Conservation (phyloP, 73 alveolate species). For the Paramecium bursaria region DNA sequence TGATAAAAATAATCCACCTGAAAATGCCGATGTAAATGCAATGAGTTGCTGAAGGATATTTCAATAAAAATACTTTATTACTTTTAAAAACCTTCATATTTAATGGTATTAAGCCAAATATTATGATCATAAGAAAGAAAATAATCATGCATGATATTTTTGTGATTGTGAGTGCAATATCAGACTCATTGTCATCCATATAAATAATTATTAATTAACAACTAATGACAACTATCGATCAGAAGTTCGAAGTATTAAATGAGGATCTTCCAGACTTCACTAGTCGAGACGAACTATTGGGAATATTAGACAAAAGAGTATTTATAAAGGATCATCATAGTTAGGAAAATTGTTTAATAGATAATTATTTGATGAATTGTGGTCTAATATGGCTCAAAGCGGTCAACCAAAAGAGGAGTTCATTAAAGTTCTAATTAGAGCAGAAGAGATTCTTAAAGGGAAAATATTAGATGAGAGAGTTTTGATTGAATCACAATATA, state of each 20-base stretch:
- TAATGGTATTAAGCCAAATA: neutral
- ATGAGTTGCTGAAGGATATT: neutral
- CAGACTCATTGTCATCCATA: no score
- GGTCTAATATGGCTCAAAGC: constrained; percentile 18
- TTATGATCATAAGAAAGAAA: neutral
- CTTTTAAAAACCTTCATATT: neutral
- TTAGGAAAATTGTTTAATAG: constrained; percentile 24
- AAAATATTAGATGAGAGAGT: neutral
- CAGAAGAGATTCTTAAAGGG: constrained; percentile 40
- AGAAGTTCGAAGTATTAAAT: neutral
- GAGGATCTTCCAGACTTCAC: constrained; percentile 5
- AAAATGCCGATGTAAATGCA: constrained; percentile 34
- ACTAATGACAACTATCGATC: constrained; percentile 17
- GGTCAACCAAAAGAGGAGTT: constrained; percentile 27
- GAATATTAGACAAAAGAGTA: constrained; percentile 5
- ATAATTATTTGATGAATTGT: constrained; percentile 25
- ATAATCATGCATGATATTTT: neutral
- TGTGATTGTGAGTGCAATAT: neutral
- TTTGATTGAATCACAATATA: constrained; percentile 26
- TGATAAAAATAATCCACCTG: constrained; percentile 87
- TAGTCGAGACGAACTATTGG: constrained; percentile 33
- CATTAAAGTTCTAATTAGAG: constrained; percentile 21
- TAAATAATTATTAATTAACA: no score
- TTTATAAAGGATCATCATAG: constrained; percentile 8
- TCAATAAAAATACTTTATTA: neutral